A percentile compares a stretch with the other conserved stretches of the same genome.
phyloP scores from a whole-genome alignment of 2,329 filamentous ascomycete species.

The Elsinoe necatrix region DNA sequence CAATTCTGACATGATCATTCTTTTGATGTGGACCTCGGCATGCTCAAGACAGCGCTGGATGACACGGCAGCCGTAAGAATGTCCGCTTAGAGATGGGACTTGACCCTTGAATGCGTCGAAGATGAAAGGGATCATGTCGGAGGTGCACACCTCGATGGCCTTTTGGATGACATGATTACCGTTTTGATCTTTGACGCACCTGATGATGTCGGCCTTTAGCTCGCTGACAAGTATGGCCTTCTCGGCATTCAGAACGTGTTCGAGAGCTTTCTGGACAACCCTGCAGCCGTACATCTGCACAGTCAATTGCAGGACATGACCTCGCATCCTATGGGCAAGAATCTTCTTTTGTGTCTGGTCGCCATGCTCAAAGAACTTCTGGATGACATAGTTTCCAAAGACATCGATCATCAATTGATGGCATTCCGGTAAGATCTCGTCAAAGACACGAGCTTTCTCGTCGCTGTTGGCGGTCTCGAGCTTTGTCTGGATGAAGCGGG shows the following conservation, averaged over 20 bases:
- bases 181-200: slow-evolving; percentile 76
- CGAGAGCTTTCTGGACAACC: slow-evolving; percentile 91
- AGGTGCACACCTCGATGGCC: slow-evolving; percentile 72
- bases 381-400: slow-evolving; percentile 96
- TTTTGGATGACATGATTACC: slow-evolving; percentile 97
- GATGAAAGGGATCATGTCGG: slow-evolving; percentile 74
- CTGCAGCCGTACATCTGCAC: slow-evolving; percentile 88
- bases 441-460: slow-evolving; percentile 85
- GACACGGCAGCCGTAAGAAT: slow-evolving; percentile 84
- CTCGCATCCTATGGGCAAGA: slow-evolving; percentile 78
- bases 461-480: slow-evolving; percentile 89
- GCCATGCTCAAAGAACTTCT: slow-evolving; percentile 95
- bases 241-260: slow-evolving; percentile 86
- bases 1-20: slow-evolving; percentile 67
- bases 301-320: slow-evolving; percentile 70
- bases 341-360: slow-evolving; percentile 88
- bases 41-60: slow-evolving; percentile 86
- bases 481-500: slow-evolving; percentile 89
- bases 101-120: slow-evolving; percentile 70
- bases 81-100: slow-evolving; percentile 63
- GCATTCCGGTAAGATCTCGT: slow-evolving; percentile 75
- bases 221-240: slow-evolving; percentile 78
- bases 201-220: slow-evolving; percentile 65
- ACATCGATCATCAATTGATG: slow-evolving; percentile 90
- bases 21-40: slow-evolving; percentile 62